Base-by-base conservation (phyloP, 495 filamentous ascomycete genomes). In the Xylaria palmicola region DNA sequence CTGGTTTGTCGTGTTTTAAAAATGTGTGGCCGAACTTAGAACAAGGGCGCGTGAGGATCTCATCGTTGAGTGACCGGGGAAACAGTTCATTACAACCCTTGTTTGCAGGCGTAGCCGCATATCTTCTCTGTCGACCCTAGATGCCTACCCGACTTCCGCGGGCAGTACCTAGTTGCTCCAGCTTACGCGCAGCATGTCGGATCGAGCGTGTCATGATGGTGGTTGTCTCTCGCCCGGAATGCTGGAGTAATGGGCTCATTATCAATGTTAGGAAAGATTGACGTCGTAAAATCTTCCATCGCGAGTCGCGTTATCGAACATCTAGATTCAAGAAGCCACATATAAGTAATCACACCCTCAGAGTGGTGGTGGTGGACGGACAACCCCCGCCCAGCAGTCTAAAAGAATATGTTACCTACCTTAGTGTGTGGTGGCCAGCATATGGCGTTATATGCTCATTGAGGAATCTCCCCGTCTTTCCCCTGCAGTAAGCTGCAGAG, bases 21-120 rank as follows among this genome's bases (percentile, higher is more conserved):
- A n/a, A n/a, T n/a, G n/a, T n/a, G n/a, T n/a, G n/a, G n/a, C n/a
- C n/a, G n/a, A n/a, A n/a, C n/a, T n/a, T n/a, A n/a, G n/a, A n/a
- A n/a, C n/a, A n/a, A n/a, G n/a, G n/a, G n/a, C n/a, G n/a, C n/a
- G n/a, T n/a, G n/a, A n/a, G n/a, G n/a, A n/a, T n/a, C n/a, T n/a
- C n/a, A n/a, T n/a, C n/a, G n/a, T n/a, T n/a, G n/a, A n/a, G n/a
- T n/a, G n/a, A n/a, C n/a, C n/a, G n/a, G n/a, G n/a, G n/a, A 26
- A 30, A 48, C 13, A 15, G 2, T 13, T 13, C 19, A 15, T 36
- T 54, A 36, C 51, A 41, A 6, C 41, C 4, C 19, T 27, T 36
- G 51, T 54, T 7, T 54, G 24, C 51, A 10, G 51, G 51, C 36
- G 39, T 54, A 54, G 51, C 51, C 41, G 24, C 51, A 40, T 41